Evolutionary conservation across 495 filamentous ascomycete species (phyloP), one percentile per base, ranked within the genome.

Genomic region (Penicillium alfredii): DNA sequence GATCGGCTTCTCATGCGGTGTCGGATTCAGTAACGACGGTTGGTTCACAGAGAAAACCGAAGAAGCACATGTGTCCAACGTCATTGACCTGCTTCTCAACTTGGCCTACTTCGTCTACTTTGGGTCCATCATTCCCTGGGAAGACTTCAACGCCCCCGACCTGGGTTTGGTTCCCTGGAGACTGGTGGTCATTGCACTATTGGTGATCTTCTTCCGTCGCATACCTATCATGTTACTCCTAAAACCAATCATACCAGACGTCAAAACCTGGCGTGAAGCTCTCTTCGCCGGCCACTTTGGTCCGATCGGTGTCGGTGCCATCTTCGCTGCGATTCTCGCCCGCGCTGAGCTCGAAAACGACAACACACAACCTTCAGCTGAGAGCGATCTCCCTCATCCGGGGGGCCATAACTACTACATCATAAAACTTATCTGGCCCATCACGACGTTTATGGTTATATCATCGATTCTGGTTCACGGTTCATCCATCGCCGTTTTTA

Each of bases 1-100:
- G 16, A 87, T 99, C 25, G 93, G 93, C 24, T 99, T 99, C 51
- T 78, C 88, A 11, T 85, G 83, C 26, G 93, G 93, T 37, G 90
- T 97, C 15, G 93, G 92, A 15, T 99, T 99, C 69, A 94, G 87
- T 47, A 97, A 99, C 54, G 93, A 97, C 55, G 93, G 93, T 35
- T 99, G 93, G 93, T 99, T 97, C 54, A 86, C 83, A 8, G 84
- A 96, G 54, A 95, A 96, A 69, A 99, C 93, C 0, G 93, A 99
- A 55, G 93, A 99, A 51, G 86, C 93, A 1, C 90, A 96, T 55
- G 93, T 99, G 14, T 96, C 92, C 55, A 96, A 97, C 77, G 93
- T 99, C 61, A 96, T 99, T 56, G 93, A 99, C 71, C 61, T 99
- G 47, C 64, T 99, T 37, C 76, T 99, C 63, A 99, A 99, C 61